Base-by-base conservation (phyloP, 768 basidiomycete species). In the Sarcodon sp. region DNA sequence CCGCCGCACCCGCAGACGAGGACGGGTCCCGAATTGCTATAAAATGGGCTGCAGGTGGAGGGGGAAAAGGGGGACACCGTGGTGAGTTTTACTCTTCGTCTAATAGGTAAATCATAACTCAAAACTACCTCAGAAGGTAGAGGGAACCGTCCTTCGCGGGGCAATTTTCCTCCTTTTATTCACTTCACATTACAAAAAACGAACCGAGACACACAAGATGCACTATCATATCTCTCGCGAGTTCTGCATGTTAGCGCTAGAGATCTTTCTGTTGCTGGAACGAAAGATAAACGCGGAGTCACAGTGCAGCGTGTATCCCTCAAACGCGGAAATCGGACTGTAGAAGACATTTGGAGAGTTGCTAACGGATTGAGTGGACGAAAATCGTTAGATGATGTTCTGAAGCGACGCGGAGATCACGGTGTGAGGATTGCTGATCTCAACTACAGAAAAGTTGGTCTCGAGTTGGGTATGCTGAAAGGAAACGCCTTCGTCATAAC, bases 101-200 rank as follows among this genome's bases (percentile, higher is more conserved):
- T 33, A 8, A 35, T n/a, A 13, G 6, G 11, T 15, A 35, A 35
- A 21, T n/a, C 53, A 33, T 12, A 6, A 32, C n/a, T 34, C 21
- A 27, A 27, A 27, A 27, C 21, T 27, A 27, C 21, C 45, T 33
- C 31, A 45, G 51, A 47, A 54, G 61, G 55, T 37, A 57, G 63
- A 54, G 65, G 68, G 16, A 69, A 69, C 46, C 72, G 73, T 37
- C 57, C 67, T 21, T 68, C 76, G 41, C 75, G 84, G 38, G 81
- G 80, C 18, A 75, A 71, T 18, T 85, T 78, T 54, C 86, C 86
- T 50, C 86, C 84, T 0, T 99, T 87, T 60, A 90, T 98, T 53
- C 92, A 97, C 59, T 96, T 98, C 63, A 96, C 89, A 1, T 67
- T 99, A 33, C 92, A 94, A 60, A 99, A 99, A 66, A 88, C 92